Base-by-base conservation (phyloP, 2,329 filamentous ascomycete genomes). In the Clarireedia paspali region DNA sequence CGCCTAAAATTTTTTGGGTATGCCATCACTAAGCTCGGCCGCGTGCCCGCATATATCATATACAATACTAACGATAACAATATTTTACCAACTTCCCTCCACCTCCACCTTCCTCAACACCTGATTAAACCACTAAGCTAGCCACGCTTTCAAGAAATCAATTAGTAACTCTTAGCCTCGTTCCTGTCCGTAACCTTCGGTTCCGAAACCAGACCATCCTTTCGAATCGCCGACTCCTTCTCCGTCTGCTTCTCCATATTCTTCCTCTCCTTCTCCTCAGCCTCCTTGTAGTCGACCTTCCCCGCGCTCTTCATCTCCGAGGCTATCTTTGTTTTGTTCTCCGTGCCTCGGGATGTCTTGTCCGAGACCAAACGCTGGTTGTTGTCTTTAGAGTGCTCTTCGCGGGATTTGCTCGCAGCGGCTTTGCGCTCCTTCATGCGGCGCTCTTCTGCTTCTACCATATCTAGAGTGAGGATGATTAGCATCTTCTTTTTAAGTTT, bases 371-470 rank as follows among this genome's bases (percentile, higher is more conserved):
- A 15, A 4, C 57, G 55, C 9, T 7, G 26, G 6, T 42, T 17
- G 20, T 15, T 26, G 1, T 24, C 42, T 14, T 46, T 26, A 23
- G n/a, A 23, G 42, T 23, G 17, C 2, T 46, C 12, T 6, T 46
- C 5, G 10, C 20, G 3, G 24, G 23, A 10, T 45, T 54, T 36
- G 27, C 23, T 24, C 14, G 60, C 89, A 94, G 48, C 87, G 89
- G 62, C 57, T 55, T 68, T 64, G 17, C 66, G 60, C 3, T 75
- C 76, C 59, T 77, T 77, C 14, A 80, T 73, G 51, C 76, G 72
- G 59, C 78, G 77, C 75, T 92, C 88, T 75, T 91, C 88, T 20
- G 88, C 84, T 59, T 82, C 88, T 50, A 92, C 86, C 88, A 92
- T 92, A 66, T 92, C 87, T 88, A 65, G 30, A 34, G 30, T 9